Evolutionary conservation across 257 asterid genomes (phyloP).

Genomic region (Leonotis leonurus): DNA sequence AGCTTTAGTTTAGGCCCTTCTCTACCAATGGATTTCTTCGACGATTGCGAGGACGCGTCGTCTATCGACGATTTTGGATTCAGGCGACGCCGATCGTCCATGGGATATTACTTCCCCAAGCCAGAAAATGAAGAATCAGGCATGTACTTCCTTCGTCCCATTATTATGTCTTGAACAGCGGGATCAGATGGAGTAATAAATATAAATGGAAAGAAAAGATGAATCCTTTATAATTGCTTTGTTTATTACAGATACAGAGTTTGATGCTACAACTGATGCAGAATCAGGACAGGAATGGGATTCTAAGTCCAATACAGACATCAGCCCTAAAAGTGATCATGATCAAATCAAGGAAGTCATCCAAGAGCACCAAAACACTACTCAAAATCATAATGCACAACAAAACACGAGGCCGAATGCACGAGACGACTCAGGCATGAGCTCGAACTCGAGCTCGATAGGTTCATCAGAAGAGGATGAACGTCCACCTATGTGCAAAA

Average conservation of each 20-base stretch:
- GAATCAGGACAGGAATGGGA: too few relatives aligned
- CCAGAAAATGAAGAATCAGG: constrained; percentile 26
- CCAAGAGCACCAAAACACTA: constrained; percentile 19
- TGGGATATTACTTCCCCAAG: constrained; percentile 15
- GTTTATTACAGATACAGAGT: constrained; percentile 27
- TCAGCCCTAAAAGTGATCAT: constrained; percentile 24
- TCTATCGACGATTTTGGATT: constrained; percentile 13
- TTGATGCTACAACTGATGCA: constrained; percentile 27
- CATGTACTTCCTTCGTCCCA: too few relatives aligned
- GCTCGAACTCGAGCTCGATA: constrained; percentile 26
- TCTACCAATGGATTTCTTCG: constrained; percentile 15
- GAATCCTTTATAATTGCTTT: too few relatives aligned
- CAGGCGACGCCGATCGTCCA: constrained; percentile 10
- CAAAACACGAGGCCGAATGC: constrained; percentile 23
- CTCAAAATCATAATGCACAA: neutral
- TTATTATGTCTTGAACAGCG: too few relatives aligned
- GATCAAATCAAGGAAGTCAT: constrained; percentile 37
- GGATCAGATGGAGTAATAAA: too few relatives aligned
- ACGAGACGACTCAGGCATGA: constrained; percentile 9
- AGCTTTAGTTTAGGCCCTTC: constrained; percentile 46
- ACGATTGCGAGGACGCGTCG: constrained; percentile 16
- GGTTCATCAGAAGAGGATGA: constrained; percentile 52
- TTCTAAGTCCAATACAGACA: constrained; percentile 15
- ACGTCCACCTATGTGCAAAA: constrained; percentile 29
- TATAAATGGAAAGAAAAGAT: too few relatives aligned